These are phyloP conservation scores for Acanthamoeba sp. DNA, from an alignment of 208 protist genomes.

Conservation along the genomic window DNA sequence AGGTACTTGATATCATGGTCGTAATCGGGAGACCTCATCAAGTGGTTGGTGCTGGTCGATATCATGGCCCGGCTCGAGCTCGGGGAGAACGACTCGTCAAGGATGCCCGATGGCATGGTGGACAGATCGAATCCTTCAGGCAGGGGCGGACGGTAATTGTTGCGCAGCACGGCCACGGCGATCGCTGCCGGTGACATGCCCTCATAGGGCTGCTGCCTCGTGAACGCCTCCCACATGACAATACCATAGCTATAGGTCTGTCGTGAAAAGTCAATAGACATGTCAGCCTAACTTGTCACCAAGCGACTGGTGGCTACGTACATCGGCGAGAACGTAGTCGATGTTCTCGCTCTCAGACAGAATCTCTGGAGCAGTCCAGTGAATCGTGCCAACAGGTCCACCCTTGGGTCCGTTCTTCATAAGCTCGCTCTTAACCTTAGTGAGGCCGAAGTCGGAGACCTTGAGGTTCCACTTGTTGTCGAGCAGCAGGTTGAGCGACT, in stretches of 20 bases:
- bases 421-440: background rate
- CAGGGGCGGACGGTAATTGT: background rate
- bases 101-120: background rate
- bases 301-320: background rate
- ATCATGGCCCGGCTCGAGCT: too few species aligned
- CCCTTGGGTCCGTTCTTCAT: background rate
- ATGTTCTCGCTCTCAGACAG: background rate
- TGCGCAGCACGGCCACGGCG: conserved; percentile 21
- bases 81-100: background rate
- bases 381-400: background rate
- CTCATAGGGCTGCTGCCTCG: background rate
- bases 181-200: background rate
- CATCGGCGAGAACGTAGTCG: conserved; percentile 4
- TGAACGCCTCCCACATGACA: conserved; percentile 44
- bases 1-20: conserved; percentile 23
- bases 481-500: conserved; percentile 35
- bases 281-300: background rate
- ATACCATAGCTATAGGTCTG: background rate
- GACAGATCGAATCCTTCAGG: too few species aligned
- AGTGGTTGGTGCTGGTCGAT: too few species aligned
- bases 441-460: background rate
- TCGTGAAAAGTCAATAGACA: background rate
- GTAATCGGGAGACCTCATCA: conserved; percentile 23
- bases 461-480: conserved; percentile 41
- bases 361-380: conserved; percentile 53